Conservation (phyloP, 2,329 filamentous ascomycete genomes). For the Fusarium domesticum region DNA sequence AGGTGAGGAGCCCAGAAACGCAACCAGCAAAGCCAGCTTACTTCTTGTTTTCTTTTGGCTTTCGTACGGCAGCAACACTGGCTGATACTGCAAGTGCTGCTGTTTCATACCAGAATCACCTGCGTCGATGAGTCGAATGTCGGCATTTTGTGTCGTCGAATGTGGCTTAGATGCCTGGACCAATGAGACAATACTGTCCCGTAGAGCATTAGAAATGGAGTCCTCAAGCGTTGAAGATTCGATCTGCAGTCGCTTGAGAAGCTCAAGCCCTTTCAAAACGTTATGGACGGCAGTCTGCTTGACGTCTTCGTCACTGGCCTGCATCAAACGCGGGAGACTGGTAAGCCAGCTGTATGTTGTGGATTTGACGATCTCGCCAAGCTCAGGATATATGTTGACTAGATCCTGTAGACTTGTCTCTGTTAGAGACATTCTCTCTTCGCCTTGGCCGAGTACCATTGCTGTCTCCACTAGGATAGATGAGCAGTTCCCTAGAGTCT, state of each 20-base stretch:
- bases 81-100: conserved; percentile 46
- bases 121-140: conserved; percentile 30
- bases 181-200: conserved; percentile 65
- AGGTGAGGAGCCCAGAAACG: conserved; percentile 53
- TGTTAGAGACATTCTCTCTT: conserved; percentile 38
- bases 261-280: conserved; percentile 68
- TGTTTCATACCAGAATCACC: conserved; percentile 11
- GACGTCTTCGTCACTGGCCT: conserved; percentile 73
- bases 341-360: conserved; percentile 78
- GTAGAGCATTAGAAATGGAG: conserved; percentile 63
- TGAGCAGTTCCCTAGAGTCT: conserved; percentile 66
- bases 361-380: conserved; percentile 64
- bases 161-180: conserved; percentile 25
- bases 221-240: conserved; percentile 66
- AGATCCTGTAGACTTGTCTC: conserved; percentile 59
- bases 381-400: conserved; percentile 57
- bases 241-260: conserved; percentile 62
- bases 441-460: conserved; percentile 61
- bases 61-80: conserved; percentile 61
- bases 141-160: conserved; percentile 11
- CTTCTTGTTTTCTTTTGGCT: conserved; percentile 62
- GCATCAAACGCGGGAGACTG: conserved; percentile 78
- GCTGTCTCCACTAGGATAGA: conserved; percentile 77
- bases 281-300: conserved; percentile 73
- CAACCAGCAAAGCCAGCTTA: conserved; percentile 57